Evolutionary conservation across 2,329 filamentous ascomycete genomes (phyloP).

Genomic region (Apiospora kogelbergensis): DNA sequence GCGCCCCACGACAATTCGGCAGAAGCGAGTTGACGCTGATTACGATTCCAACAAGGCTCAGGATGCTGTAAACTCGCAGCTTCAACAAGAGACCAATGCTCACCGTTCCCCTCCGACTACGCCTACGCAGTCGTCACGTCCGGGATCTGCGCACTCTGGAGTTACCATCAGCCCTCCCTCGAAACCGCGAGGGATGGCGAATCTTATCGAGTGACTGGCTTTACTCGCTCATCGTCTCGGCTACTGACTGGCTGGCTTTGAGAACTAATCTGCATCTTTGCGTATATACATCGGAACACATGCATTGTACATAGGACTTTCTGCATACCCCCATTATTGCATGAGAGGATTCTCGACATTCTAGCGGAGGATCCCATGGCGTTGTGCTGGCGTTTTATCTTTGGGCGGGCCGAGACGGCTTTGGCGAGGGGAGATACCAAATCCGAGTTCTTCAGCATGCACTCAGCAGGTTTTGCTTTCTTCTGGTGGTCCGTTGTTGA

Average conservation of each 20-base stretch:
- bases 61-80: constrained; percentile 16
- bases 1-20: constrained; percentile 7
- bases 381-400: constrained; percentile 6
- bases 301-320: background rate
- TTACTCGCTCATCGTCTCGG: background rate
- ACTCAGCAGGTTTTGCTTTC: background rate
- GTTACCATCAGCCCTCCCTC: constrained; percentile 15
- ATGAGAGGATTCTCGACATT: background rate
- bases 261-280: background rate
- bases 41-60: constrained; percentile 10
- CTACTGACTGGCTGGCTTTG: background rate
- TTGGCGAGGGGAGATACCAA: constrained; percentile 3
- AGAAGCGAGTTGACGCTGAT: background rate
- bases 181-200: constrained; percentile 11
- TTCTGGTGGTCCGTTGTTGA: background rate
- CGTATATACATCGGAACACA: background rate
- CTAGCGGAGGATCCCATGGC: background rate
- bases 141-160: constrained; percentile 19
- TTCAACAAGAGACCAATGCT: constrained; percentile 14
- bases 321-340: background rate
- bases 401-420: background rate
- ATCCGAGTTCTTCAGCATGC: background rate
- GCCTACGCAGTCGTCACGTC: constrained; percentile 20
- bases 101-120: constrained; percentile 22
- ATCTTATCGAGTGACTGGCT: constrained; percentile 13